Base-by-base conservation (phyloP, 805 yeast genomes). In the Clavispora fructus region DNA sequence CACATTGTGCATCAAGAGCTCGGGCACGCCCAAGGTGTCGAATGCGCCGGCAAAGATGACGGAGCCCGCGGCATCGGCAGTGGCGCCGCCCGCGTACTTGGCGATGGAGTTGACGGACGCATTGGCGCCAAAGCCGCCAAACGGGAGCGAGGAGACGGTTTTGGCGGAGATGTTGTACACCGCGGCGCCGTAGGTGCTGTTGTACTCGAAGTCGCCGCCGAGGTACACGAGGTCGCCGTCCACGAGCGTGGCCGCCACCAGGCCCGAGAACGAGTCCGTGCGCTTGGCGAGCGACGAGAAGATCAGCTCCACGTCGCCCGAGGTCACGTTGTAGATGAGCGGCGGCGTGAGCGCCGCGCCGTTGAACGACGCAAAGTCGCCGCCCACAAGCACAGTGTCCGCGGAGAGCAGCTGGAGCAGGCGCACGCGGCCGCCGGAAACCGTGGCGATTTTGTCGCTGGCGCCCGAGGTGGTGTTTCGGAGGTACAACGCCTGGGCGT, bases 11-110 rank as follows among this genome's bases (percentile, higher is more conserved):
- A 46, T 45, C 35, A 77, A 69, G 37, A 78, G 67, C 29, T 71
- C 65, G 6, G 62, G 56, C 45, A 81, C 65, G 7, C 87, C 88
- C 38, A 89, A 66, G 9, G 84, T 77, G 46, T 69, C 58, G 60
- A 94, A 90, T 3, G 66, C 49, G 11, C 99, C 99, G 1, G 94
- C 92, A 67, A 90, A 92, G 11, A 94, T 60, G 7, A 94, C 71
- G 31, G 75, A 70, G 33, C 78, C 81, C 13, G 44, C 16, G 40
- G 23, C 23, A 5, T 46, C 46, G 41, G 64, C 65, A 19, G 9
- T 12, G 35, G 35, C 5, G 17, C 17, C 37, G 30, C 65, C 63
- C 35, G 60, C 56, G 3, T 79, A 59, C 49, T 74, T 73, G 0
- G 78, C 52, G 14, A 94, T 90, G 7, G 91, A 70, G 50, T 82